These are phyloP conservation scores for Porcisia hertigi DNA, from an alignment of 208 protist genomes.

Conservation along the genomic window DNA sequence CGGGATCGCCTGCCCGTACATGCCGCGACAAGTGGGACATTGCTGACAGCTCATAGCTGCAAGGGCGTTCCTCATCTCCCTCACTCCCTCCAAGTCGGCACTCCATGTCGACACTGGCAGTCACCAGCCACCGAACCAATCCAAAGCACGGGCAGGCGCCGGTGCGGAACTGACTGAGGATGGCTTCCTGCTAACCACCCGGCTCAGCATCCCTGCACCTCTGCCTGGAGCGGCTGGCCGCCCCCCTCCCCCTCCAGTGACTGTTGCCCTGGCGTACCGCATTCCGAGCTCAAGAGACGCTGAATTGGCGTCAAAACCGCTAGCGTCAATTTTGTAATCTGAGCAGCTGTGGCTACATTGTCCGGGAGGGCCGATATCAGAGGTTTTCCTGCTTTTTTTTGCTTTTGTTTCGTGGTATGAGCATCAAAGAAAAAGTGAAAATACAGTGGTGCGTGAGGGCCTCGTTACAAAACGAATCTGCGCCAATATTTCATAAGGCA, in stretches of 20 bases:
- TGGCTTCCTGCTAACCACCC: background rate
- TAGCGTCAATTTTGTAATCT: background rate
- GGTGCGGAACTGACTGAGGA: background rate
- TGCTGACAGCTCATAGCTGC: too few relatives aligned
- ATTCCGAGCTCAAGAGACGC: background rate
- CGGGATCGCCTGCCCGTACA: too few relatives aligned
- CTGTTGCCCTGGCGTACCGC: background rate
- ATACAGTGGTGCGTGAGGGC: background rate
- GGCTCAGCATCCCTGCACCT: background rate
- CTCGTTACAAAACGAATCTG: too few relatives aligned
- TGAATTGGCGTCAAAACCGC: background rate
- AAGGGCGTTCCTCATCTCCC: too few relatives aligned
- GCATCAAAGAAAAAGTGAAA: background rate
- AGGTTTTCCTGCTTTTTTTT: background rate
- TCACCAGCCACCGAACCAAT: background rate
- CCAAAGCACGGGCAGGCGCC: background rate
- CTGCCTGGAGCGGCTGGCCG: background rate
- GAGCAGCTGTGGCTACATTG: background rate
- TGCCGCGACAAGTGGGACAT: too few relatives aligned
- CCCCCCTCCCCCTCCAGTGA: background rate
- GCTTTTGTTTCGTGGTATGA: background rate
- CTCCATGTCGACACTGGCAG: background rate
- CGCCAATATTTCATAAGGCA: too few relatives aligned
- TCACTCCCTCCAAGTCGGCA: too few relatives aligned
- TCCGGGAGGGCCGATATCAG: background rate